A percentile compares a stretch with the other conserved stretches of the same genome.
Conservation (phyloP, 1,284 basidiomycete species). For the Ustilago curta region DNA sequence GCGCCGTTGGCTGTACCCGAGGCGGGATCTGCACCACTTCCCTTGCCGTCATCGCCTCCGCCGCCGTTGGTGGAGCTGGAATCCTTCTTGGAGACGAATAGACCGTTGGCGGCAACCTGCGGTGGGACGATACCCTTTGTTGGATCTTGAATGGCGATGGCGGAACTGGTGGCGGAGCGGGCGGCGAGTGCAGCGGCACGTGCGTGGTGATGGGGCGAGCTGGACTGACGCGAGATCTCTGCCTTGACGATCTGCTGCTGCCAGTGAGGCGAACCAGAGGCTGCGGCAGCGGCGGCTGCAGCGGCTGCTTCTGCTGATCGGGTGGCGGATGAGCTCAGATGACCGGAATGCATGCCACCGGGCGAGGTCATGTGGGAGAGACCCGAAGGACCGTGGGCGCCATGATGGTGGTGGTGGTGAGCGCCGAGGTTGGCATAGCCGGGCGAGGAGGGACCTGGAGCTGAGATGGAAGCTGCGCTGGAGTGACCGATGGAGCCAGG, state of each 20-base stretch:
- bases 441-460: conserved; percentile 58
- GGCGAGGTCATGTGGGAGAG: conserved; percentile 57
- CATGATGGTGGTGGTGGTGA: conserved; percentile 58
- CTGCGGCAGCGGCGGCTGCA: conserved; percentile 38
- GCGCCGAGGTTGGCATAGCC: conserved; percentile 43
- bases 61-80: conserved; percentile 40
- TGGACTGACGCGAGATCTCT: conserved; percentile 72
- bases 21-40: conserved; percentile 25
- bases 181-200: conserved; percentile 74
- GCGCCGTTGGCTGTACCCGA: conserved; percentile 27
- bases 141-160: conserved; percentile 71
- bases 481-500: conserved; percentile 58
- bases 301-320: conserved; percentile 35
- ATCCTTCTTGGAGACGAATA: conserved; percentile 67
- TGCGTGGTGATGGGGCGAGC: conserved; percentile 74
- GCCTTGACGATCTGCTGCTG: conserved; percentile 66
- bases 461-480: conserved; percentile 41
- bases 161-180: conserved; percentile 72
- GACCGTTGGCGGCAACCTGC: conserved; percentile 69
- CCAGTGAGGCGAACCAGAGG: conserved; percentile 61
- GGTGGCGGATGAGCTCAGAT: conserved; percentile 35
- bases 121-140: conserved; percentile 69
- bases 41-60: conserved; percentile 37
- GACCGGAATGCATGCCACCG: conserved; percentile 50
- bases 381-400: conserved; percentile 50